A percentile compares a stretch with the other conserved stretches of the same genome.
phyloP scores from a whole-genome alignment of 495 filamentous ascomycete genomes.

The Elaphomyces granulatus region DNA sequence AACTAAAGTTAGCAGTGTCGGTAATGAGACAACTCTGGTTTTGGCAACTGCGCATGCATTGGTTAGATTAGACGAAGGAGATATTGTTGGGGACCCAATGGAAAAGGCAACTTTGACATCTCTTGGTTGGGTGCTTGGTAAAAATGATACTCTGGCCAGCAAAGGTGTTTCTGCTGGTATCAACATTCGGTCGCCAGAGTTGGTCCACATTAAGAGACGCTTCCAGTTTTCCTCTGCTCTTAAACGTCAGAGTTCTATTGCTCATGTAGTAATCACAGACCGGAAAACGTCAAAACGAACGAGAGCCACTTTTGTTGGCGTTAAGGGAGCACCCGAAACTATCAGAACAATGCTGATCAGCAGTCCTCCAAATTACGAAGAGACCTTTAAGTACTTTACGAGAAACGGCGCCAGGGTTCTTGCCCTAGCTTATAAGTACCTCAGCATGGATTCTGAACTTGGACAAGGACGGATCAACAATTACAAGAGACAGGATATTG shows the following conservation, averaged over 20 bases:
- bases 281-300: conserved; percentile 54
- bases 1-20: conserved; percentile 46
- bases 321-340: conserved; percentile 95
- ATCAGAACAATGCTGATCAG: conserved; percentile 82
- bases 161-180: conserved; percentile 34
- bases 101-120: conserved; percentile 87
- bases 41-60: conserved; percentile 91
- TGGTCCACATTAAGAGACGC: conserved; percentile 83
- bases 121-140: conserved; percentile 81
- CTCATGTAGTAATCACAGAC: conserved; percentile 55
- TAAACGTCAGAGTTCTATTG: conserved; percentile 91
- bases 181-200: conserved; percentile 32
- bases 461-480: conserved; percentile 79
- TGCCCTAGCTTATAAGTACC: conserved; percentile 83
- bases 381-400: conserved; percentile 97
- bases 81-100: conserved; percentile 97
- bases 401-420: conserved; percentile 87
- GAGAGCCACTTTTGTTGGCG: conserved; percentile 75
- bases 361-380: conserved; percentile 80
- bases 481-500: conserved; percentile 80
- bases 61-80: conserved; percentile 91
- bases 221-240: conserved; percentile 98
- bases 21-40: conserved; percentile 75
- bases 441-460: conserved; percentile 65
- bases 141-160: conserved; percentile 59